Base-by-base conservation (phyloP, 345 rosid genomes). In the Gossypium australe region DNA sequence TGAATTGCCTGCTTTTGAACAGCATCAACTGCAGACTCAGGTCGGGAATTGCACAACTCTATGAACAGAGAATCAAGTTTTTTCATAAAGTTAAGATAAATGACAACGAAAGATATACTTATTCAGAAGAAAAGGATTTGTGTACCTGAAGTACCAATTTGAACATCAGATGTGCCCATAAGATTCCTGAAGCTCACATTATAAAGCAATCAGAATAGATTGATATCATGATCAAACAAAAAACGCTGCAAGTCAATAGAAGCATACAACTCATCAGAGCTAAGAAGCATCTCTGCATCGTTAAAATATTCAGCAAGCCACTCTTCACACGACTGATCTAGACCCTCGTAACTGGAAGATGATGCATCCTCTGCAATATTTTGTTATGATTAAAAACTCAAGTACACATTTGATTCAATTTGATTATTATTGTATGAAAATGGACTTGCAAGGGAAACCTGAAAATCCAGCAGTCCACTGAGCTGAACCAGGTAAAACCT, bases 271-370 rank as follows among this genome's bases (percentile, higher is more conserved):
- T 87, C 87, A 85, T 85, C 86, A 64, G 89, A 82, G 71, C 87
- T 67, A 25, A 56, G 73, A 70, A 80, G 81, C 82, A 86, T 85
- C 65, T 90, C 97, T 1, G 83, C 20, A 73, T 90, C 91, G 64
- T 88, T 92, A 72, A 94, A 94, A 60, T 60, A 60, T 47, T 89
- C 86, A 58, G 89, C 84, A 52, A 88, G 82, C 97, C 97, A 90
- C 47, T 82, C 80, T 76, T 89, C 97, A 77, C 87, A 82, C 48
- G 87, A 78, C 49, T 83, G 86, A 84, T 90, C 97, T 34, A 86
- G 78, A 53, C 78, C 79, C 34, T 89, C 91, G n/a, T 80, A 88
- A 80, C 87, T 73, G 10, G 90, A 80, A 73, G 88, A 87, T 69
- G 91, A 82, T 1, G 77, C 76, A 41, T 84, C 88, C 85, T 80